phyloP scores from a whole-genome alignment of 371 early-diverging fungal genomes.

The Apophysomyces ossiformis region DNA sequence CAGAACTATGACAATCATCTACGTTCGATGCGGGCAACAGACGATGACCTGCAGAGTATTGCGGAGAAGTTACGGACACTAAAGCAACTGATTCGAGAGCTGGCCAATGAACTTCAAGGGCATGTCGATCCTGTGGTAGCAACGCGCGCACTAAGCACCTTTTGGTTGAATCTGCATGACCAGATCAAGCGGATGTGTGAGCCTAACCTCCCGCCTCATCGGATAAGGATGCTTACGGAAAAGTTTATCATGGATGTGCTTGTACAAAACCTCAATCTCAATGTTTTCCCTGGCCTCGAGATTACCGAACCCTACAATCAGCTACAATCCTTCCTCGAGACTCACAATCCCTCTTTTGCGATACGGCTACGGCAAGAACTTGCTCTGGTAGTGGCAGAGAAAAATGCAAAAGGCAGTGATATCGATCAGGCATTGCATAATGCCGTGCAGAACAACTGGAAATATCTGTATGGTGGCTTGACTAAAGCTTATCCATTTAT shows the following conservation, averaged over 20 bases:
- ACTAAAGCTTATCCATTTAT: slow-evolving; percentile 32
- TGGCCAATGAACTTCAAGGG: slow-evolving; percentile 33
- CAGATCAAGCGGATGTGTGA: slow-evolving; percentile 31
- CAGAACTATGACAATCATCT: slow-evolving; percentile 40
- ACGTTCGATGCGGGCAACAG: slow-evolving; percentile 39
- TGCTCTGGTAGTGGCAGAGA: slow-evolving; percentile 18
- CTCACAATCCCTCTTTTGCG: slow-evolving; percentile 20
- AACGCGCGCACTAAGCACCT: slow-evolving; percentile 31
- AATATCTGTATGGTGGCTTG: slow-evolving; percentile 23
- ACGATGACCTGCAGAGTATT: slow-evolving; percentile 38
- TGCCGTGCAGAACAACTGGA: slow-evolving; percentile 36
- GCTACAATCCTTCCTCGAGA: slow-evolving; percentile 24
- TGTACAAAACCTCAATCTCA: slow-evolving; percentile 47
- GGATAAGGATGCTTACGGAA: slow-evolving; percentile 62
- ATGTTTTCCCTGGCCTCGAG: slow-evolving; percentile 23
- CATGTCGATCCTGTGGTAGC: slow-evolving; percentile 30
- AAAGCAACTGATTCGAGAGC: slow-evolving; percentile 24
- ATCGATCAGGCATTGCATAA: slow-evolving; percentile 31
- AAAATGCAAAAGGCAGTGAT: slow-evolving; percentile 26
- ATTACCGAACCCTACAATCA: slow-evolving; percentile 17
- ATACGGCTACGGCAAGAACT: slow-evolving; percentile 35
- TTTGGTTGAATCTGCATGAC: slow-evolving; percentile 47
- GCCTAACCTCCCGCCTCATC: slow-evolving; percentile 40
- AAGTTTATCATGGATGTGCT: slow-evolving; percentile 61
- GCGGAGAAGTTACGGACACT: slow-evolving; percentile 23